These are phyloP conservation scores for Leishmania mexicana DNA, from an alignment of 208 protist species.

Conservation along the genomic window DNA sequence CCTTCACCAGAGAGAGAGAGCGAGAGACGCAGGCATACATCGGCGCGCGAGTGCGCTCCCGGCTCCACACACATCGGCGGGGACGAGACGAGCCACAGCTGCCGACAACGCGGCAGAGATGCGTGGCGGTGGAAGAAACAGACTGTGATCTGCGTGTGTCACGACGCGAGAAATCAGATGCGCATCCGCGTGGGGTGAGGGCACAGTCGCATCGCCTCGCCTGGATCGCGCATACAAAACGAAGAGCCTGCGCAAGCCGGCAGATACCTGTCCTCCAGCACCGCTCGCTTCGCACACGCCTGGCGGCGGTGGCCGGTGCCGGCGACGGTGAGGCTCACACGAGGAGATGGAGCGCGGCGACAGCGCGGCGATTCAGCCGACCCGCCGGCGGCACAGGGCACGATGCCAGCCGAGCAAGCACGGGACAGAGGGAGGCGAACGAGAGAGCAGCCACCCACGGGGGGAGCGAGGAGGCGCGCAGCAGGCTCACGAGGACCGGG, in stretches of 20 bases:
- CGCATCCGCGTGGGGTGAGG: no score
- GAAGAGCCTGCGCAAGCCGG: neutral
- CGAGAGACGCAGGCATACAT: neutral
- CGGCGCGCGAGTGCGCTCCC: neutral
- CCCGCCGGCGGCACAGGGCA: neutral
- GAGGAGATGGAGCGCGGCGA: neutral
- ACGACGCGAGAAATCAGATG: neutral
- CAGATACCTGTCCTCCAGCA: neutral
- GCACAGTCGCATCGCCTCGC: no score
- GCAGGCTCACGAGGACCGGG: no score
- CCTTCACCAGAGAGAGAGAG: neutral
- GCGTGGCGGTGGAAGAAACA: neutral
- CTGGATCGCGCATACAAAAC: neutral
- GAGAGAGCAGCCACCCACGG: no score
- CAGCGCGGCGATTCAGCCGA: neutral
- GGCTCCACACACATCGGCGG: neutral
- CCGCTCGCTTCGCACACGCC: neutral
- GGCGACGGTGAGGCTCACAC: neutral
- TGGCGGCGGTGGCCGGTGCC: neutral
- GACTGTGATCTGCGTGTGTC: neutral
- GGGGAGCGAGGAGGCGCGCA: no score
- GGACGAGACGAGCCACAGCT: neutral
- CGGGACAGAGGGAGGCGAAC: neutral
- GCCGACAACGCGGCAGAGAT: neutral
- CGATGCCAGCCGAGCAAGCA: neutral